phyloP scores from a whole-genome alignment of 31 red algal species.

The Odonthalia washingtoniensis region DNA sequence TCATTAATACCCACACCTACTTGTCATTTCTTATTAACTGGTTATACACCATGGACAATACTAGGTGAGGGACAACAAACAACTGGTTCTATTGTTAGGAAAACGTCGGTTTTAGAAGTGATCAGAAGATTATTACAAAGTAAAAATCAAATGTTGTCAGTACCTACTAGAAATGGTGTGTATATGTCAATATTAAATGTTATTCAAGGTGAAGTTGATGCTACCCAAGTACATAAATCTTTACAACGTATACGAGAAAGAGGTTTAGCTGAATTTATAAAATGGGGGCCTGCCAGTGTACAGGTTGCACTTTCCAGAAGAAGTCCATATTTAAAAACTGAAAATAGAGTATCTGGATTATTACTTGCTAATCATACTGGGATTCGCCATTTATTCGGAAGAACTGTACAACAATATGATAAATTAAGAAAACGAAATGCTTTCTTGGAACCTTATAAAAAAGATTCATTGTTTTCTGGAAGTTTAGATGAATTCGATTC shows the following conservation, averaged over 20 bases:
- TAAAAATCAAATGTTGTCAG: slow-evolving; percentile 96
- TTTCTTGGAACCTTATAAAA: slow-evolving; percentile 91
- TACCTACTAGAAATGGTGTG: slow-evolving; percentile 81
- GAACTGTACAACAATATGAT: slow-evolving; percentile 88
- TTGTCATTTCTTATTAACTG: slow-evolving; percentile 94
- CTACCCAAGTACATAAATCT: slow-evolving; percentile 91
- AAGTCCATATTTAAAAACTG: slow-evolving; percentile 83
- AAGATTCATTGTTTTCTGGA: slow-evolving; percentile 74
- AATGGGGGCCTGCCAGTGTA: slow-evolving; percentile 87
- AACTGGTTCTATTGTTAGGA: slow-evolving; percentile 79
- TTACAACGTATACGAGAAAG: slow-evolving; percentile 95
- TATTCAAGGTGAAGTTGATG: slow-evolving; percentile 96
- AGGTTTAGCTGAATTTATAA: slow-evolving; percentile 82
- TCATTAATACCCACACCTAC: slow-evolving; percentile 93
- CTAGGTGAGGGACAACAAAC: slow-evolving; percentile 85
- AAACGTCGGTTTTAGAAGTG: slow-evolving; percentile 95
- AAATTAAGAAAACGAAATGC: slow-evolving; percentile 96
- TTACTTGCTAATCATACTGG: slow-evolving; percentile 98
- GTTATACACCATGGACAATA: slow-evolving; percentile 95
- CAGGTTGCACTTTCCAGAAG: slow-evolving; percentile 88
- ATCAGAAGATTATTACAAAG: slow-evolving; percentile 92
- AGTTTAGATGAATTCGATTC: slow-evolving; percentile 95
- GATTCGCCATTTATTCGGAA: slow-evolving; percentile 77
- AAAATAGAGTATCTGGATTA: slow-evolving; percentile 87
- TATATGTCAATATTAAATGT: slow-evolving; percentile 96